Evolutionary conservation across 805 yeast species (phyloP).

Genomic region (Barnettozyma populi): DNA sequence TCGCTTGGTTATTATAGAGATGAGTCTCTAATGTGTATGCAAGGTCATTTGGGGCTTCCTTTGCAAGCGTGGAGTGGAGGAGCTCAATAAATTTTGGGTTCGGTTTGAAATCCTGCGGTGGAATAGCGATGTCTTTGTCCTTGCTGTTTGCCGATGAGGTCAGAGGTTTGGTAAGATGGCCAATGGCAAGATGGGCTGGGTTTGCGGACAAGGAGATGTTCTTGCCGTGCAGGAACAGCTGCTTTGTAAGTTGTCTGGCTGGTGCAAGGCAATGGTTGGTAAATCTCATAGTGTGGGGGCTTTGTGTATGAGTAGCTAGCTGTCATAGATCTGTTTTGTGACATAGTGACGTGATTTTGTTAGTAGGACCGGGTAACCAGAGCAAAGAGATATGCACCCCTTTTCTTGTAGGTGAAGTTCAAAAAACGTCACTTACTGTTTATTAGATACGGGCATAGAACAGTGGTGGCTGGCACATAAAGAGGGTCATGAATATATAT

Average conservation of each 20-base stretch:
- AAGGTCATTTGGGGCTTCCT: constrained; percentile 38
- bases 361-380: too few relatives aligned
- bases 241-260: not conserved
- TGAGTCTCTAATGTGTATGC: constrained; percentile 52
- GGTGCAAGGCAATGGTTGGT: not conserved
- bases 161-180: not conserved
- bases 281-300: constrained; percentile 1
- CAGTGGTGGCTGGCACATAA: too few relatives aligned
- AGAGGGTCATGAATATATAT: too few relatives aligned
- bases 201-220: not conserved
- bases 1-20: constrained; percentile 43
- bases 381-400: too few relatives aligned
- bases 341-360: too few relatives aligned
- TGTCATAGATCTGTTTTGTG: too few relatives aligned
- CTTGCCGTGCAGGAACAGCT: not conserved
- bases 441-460: too few relatives aligned
- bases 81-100: constrained; percentile 9
- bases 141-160: not conserved
- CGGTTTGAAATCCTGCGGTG: constrained; percentile 7
- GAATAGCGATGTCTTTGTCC: not conserved
- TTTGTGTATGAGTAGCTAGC: too few relatives aligned
- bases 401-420: too few relatives aligned
- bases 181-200: not conserved
- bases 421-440: too few relatives aligned
- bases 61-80: constrained; percentile 11